Evolutionary conservation across 202 grass and related monocot genomes (phyloP).

Genomic region (Panicum virgatum): DNA sequence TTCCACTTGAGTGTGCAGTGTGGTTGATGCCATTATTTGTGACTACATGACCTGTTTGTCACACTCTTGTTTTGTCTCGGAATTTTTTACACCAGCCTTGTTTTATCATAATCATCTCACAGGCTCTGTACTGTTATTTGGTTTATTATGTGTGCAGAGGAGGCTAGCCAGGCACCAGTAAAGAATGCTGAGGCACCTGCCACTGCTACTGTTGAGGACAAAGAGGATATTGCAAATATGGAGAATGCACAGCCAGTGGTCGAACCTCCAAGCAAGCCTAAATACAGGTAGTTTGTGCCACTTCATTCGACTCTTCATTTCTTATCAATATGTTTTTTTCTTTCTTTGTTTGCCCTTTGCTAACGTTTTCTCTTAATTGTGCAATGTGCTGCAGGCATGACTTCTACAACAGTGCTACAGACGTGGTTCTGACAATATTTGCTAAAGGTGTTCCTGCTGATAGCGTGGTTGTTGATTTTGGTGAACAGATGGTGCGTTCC

Average conservation of each 20-base stretch:
- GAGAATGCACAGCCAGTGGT: slow-evolving; percentile 38
- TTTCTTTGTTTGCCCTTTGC: background rate
- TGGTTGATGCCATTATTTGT: background rate
- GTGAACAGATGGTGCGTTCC: slow-evolving; percentile 89
- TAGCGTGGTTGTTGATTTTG: slow-evolving; percentile 70
- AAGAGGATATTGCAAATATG: slow-evolving; percentile 28
- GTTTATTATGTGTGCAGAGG: slow-evolving; percentile 39
- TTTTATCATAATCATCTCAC: background rate
- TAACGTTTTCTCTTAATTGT: slow-evolving; percentile 33
- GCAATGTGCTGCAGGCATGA: slow-evolving; percentile 73
- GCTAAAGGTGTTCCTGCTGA: slow-evolving; percentile 85
- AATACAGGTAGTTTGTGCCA: slow-evolving; percentile 43
- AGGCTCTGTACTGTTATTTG: background rate
- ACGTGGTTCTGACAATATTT: slow-evolving; percentile 91
- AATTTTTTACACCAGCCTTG: background rate
- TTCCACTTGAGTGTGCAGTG: background rate
- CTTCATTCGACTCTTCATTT: background rate
- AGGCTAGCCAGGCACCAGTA: slow-evolving; percentile 39
- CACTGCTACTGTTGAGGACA: slow-evolving; percentile 25
- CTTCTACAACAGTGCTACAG: slow-evolving; percentile 69
- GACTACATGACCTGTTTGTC: background rate
- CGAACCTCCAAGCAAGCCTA: slow-evolving; percentile 56
- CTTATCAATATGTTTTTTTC: too few species aligned
- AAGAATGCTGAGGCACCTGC: slow-evolving; percentile 36
- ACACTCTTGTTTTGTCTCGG: background rate